These are phyloP conservation scores for Coniochaeta sp. DNA, from an alignment of 2,329 filamentous ascomycete species.

Conservation along the genomic window DNA sequence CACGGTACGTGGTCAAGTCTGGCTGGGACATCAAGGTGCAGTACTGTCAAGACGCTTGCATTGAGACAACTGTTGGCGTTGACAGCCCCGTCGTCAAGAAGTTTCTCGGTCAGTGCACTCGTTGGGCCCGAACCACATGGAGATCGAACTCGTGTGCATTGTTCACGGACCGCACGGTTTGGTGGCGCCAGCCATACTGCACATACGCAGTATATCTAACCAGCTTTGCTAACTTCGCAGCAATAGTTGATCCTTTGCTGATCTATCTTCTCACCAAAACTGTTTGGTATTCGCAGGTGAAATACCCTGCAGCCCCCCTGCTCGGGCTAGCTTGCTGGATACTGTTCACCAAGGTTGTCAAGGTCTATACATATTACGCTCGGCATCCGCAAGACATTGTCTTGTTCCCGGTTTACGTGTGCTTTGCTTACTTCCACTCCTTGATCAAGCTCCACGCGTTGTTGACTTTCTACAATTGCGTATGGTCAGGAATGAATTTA, in stretches of 20 bases:
- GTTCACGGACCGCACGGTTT: conserved; percentile 27
- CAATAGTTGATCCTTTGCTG: conserved; percentile 42
- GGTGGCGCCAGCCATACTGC: conserved; percentile 40
- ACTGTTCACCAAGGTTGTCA: conserved; percentile 47
- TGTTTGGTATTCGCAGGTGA: conserved; percentile 6
- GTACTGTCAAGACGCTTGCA: conserved; percentile 34
- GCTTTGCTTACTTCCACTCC: conserved; percentile 52
- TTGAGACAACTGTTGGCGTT: conserved; percentile 47
- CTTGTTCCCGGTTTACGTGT: conserved; percentile 40
- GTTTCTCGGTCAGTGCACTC: conserved; percentile 44
- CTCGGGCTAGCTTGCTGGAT: conserved; percentile 34
- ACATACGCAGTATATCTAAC: conserved; percentile 50
- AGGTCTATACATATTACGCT: conserved; percentile 45
- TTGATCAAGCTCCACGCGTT: conserved; percentile 50
- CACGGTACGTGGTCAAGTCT: conserved; percentile 41
- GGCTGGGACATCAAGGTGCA: conserved; percentile 51
- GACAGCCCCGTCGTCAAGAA: conserved; percentile 21
- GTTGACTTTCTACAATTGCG: conserved; percentile 41
- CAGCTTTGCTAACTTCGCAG: conserved; percentile 47
- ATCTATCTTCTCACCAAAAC: conserved; percentile 20
- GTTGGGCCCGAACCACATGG: conserved; percentile 54
- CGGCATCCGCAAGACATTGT: conserved; percentile 43
- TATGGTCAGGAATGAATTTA: conserved; percentile 34
- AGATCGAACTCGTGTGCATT: conserved; percentile 47
- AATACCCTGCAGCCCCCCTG: conserved; percentile 1